Evolutionary conservation across 148 eudicot species (phyloP), one percentile per base, ranked within the genome.

Genomic region (Persicaria tinctoria): DNA sequence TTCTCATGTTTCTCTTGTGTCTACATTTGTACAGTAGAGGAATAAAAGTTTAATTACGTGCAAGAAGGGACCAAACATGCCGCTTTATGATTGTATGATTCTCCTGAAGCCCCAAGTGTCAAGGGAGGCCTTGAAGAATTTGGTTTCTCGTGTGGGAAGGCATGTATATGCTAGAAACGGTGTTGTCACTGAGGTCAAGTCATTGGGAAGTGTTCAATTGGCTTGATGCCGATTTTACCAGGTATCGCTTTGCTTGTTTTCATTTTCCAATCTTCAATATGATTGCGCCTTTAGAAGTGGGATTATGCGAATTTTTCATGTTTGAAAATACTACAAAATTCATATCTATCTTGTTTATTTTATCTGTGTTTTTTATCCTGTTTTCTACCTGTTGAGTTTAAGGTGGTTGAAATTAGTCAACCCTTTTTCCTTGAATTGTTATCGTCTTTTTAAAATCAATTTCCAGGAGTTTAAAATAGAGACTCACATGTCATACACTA

Each of bases 21-120:
- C 63, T 13, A 18, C 1, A 57, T 57, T 18, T 57, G 8, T 4
- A 56, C 63, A 18, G n/a, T 1, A 32, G 59, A 55, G 59, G 59
- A 55, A 55, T 14, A 12, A 55, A 63, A 32, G 46, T 32, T 12
- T 1, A 27, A 12, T 63, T 11, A 12, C 45, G 44, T 2, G 44
- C 9, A 32, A 27, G 12, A 16, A 63, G 53, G 20, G 54, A 47
- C 41, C 27, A 54, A 80, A 81, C 59, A 93, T 95, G 98, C 98
- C 98, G 17, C 90, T 95, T 6, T 95, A 95, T 64, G 97, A 95
- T 79, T 92, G 98, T 77, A 88, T 95, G 92, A 82, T 95, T 76
- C 82, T 95, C 73, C 60, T 95, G 74, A 95, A 95, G 76, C 97
- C 96, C 57, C 81, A 78, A 71, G 85, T 92, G 63, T 20, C 12